Percentiles rank a stretch among this genome's conserved stretches.
Evolutionary conservation across 306 rosid species (phyloP).

Genomic region (Oemleria cerasiformis): DNA sequence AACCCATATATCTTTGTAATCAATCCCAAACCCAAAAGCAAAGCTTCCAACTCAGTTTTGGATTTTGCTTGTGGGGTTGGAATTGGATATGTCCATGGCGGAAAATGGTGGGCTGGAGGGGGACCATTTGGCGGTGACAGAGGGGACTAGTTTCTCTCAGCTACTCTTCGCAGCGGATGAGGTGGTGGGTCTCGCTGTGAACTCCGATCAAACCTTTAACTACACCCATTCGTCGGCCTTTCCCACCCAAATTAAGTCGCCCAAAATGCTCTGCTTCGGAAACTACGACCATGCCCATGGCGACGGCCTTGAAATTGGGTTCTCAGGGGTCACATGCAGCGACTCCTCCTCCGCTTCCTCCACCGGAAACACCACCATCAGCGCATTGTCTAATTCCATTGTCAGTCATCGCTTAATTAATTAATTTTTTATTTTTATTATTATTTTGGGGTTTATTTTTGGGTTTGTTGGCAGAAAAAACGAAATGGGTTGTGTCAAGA

Average conservation of each 20-base stretch:
- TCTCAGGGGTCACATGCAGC: slow-evolving; percentile 51
- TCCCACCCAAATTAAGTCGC: slow-evolving; percentile 41
- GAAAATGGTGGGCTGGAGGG: slow-evolving; percentile 38
- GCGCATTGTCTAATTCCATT: slow-evolving; percentile 32
- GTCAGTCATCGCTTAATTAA: slow-evolving; percentile 19
- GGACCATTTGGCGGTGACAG: slow-evolving; percentile 42
- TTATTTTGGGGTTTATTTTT: background rate
- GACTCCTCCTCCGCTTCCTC: slow-evolving; percentile 62
- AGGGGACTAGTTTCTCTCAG: slow-evolving; percentile 68
- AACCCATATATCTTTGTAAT: background rate
- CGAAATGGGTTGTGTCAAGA: slow-evolving; percentile 50
- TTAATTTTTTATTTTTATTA: background rate
- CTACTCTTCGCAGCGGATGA: slow-evolving; percentile 55
- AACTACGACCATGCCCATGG: slow-evolving; percentile 18
- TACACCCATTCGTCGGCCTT: slow-evolving; percentile 29
- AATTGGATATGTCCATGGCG: slow-evolving; percentile 33
- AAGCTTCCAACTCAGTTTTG: background rate
- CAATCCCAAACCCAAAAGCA: background rate
- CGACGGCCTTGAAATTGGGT: background rate
- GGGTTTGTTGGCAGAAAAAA: slow-evolving; percentile 42
- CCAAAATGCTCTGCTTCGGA: slow-evolving; percentile 72
- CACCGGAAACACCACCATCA: slow-evolving; percentile 36
- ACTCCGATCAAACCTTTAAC: slow-evolving; percentile 26
- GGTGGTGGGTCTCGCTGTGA: slow-evolving; percentile 29
- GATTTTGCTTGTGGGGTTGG: background rate